Evolutionary conservation across 129 eudicot species (phyloP).

Genomic region (Flaveria robusta): DNA sequence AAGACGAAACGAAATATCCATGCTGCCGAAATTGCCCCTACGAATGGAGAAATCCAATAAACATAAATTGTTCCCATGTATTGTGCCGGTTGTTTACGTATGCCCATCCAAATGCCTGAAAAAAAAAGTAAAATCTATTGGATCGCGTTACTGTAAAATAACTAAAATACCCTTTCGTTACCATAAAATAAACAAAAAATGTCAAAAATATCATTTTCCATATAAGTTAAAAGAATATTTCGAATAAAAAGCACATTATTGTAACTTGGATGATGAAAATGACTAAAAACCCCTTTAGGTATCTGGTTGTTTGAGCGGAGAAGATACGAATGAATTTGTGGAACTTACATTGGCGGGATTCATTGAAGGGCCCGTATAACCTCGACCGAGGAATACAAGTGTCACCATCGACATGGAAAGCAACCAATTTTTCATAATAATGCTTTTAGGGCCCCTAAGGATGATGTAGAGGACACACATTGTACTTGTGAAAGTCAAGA

Average conservation of each 20-base stretch:
- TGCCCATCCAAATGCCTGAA: slow-evolving; percentile 87
- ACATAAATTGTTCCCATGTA: slow-evolving; percentile 76
- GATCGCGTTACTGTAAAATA: background rate
- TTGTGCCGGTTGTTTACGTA: slow-evolving; percentile 57
- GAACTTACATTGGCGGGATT: slow-evolving; percentile 24
- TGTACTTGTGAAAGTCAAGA: slow-evolving; percentile 64
- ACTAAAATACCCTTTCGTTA: background rate
- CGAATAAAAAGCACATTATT: background rate
- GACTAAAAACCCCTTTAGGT: background rate
- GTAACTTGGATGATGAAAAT: background rate
- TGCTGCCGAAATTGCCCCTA: slow-evolving; percentile 68
- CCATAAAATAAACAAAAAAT: background rate
- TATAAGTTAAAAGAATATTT: too few species aligned
- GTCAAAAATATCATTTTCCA: background rate
- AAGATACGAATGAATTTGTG: background rate
- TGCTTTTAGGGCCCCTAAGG: slow-evolving; percentile 59
- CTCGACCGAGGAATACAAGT: slow-evolving; percentile 57
- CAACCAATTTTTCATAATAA: slow-evolving; percentile 66
- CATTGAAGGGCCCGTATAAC: slow-evolving; percentile 47
- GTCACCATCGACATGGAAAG: slow-evolving; percentile 63
- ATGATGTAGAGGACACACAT: slow-evolving; percentile 53
- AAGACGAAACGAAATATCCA: slow-evolving; percentile 61
- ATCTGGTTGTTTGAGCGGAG: background rate
- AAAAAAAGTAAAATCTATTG: background rate
- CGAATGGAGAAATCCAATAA: slow-evolving; percentile 70